Base-by-base conservation (phyloP, 768 basidiomycete species). In the Trametes meyenii region DNA sequence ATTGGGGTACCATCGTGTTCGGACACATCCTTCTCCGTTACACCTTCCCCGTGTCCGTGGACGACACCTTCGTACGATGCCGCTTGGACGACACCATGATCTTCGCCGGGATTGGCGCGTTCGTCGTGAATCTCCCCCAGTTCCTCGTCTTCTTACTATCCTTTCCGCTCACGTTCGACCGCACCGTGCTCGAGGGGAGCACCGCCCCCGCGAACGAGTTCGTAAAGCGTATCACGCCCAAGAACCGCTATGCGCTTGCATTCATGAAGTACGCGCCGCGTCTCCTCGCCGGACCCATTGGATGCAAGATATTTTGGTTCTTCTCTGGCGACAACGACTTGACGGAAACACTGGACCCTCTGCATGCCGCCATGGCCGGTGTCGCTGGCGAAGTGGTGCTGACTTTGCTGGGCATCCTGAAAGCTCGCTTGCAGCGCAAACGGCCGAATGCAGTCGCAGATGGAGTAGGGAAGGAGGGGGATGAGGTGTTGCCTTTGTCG, bases 81-180 rank as follows among this genome's bases (percentile, higher is more conserved):
- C 11, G 23, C 16, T 12, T 55, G 13, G 60, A 61, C n/a, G 21
- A 50, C 24, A 61, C 60, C 29, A 61, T 61, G 60, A 50, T 61
- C 26, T 50, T 61, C 39, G 60, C 54, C 17, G 60, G 12, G 7
- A 7, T 61, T 17, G 60, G 55, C 19, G 55, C 60, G 2, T 55
- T 61, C 49, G 40, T 61, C 42, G 60, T 61, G 17, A 56, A 61
- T 50, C 21, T 43, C 49, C 50, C 55, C 8, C 60, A 54, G 7
- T 61, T 61, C 52, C 24, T 61, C 33, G 38, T 50, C 38, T 61
- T 61, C 48, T 48, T 61, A 12, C 29, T 61, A 29, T 61, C 60
- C 29, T 55, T 61, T 46, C 60, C 54, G 1, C 35, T 61, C 48
- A 61, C 53, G 3, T 61, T 61, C 53, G 48, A 61, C 35, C 60